phyloP scores from a whole-genome alignment of 2,329 filamentous ascomycete species.

The Ophiocordyceps camponoti-leonardi region DNA sequence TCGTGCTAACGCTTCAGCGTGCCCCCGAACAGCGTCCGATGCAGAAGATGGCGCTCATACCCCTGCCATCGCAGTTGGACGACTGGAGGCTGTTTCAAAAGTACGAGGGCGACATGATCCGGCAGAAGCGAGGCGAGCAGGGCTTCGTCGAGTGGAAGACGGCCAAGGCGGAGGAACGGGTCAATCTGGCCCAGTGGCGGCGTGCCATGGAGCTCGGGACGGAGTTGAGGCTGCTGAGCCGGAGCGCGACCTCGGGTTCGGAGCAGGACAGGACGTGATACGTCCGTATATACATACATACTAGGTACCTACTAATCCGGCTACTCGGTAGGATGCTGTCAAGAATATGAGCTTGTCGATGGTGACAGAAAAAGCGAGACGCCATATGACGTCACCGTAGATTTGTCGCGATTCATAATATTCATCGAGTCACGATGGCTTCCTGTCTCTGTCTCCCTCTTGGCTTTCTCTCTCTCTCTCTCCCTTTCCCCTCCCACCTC shows the following conservation, averaged over 20 bases:
- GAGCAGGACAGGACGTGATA: neutral
- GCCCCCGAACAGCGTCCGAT: conserved; percentile 22
- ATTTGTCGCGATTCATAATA: no score
- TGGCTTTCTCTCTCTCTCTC: neutral
- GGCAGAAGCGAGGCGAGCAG: conserved; percentile 18
- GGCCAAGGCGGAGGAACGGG: conserved; percentile 12
- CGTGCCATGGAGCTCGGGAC: conserved; percentile 10
- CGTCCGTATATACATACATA: no score
- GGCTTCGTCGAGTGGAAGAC: conserved; percentile 24
- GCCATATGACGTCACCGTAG: no score
- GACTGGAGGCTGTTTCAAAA: conserved; percentile 36
- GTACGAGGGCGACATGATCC: conserved; percentile 24
- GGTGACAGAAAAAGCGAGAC: no score
- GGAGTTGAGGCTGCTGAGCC: conserved; percentile 6
- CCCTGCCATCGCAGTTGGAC: conserved; percentile 35
- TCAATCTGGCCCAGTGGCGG: conserved; percentile 11
- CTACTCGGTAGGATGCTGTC: neutral
- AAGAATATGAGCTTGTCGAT: no score
- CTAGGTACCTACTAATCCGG: no score
- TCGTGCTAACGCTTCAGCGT: conserved; percentile 29
- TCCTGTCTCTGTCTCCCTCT: no score
- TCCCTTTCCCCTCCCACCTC: neutral
- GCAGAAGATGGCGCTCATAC: conserved; percentile 24
- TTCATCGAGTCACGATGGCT: no score
- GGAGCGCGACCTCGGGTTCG: neutral